phyloP scores from a whole-genome alignment of 495 filamentous ascomycete genomes.

The Amphirosellinia nigrospora region DNA sequence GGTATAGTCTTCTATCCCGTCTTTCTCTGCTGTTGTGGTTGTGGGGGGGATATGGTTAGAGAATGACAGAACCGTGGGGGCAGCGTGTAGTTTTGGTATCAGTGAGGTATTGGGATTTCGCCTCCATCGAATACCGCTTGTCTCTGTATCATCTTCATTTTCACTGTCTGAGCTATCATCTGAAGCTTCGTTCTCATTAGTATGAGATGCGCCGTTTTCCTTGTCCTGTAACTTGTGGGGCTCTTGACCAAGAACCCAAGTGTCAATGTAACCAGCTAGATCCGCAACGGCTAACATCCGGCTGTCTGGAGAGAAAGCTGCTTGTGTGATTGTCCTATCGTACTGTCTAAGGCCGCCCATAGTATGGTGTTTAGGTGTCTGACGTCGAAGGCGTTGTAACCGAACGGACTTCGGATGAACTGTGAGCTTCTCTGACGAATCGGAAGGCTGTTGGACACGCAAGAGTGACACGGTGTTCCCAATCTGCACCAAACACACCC shows the following conservation, averaged over 20 bases:
- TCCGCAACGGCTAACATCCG: constrained; percentile 78
- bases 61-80: constrained; percentile 77
- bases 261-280: constrained; percentile 84
- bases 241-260: constrained; percentile 65
- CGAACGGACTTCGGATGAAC: constrained; percentile 55
- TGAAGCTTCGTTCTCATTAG: constrained; percentile 34
- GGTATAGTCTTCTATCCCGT: constrained; percentile 53
- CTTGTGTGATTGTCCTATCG: constrained; percentile 73
- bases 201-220: constrained; percentile 38
- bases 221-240: constrained; percentile 52
- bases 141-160: constrained; percentile 51
- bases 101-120: constrained; percentile 62
- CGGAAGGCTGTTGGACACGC: constrained; percentile 32
- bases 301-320: constrained; percentile 82
- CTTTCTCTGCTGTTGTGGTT: constrained; percentile 49
- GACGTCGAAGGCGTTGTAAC: constrained; percentile 65
- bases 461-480: constrained; percentile 80
- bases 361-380: constrained; percentile 59
- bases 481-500: constrained; percentile 78
- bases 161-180: constrained; percentile 57
- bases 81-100: constrained; percentile 76
- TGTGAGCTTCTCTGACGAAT: constrained; percentile 39
- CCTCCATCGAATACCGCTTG: constrained; percentile 27
- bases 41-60: constrained; percentile 38
- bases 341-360: constrained; percentile 79